Evolutionary conservation across 352 stramenopile genomes (phyloP).

Genomic region (Globisporangium cylindrosporum): DNA sequence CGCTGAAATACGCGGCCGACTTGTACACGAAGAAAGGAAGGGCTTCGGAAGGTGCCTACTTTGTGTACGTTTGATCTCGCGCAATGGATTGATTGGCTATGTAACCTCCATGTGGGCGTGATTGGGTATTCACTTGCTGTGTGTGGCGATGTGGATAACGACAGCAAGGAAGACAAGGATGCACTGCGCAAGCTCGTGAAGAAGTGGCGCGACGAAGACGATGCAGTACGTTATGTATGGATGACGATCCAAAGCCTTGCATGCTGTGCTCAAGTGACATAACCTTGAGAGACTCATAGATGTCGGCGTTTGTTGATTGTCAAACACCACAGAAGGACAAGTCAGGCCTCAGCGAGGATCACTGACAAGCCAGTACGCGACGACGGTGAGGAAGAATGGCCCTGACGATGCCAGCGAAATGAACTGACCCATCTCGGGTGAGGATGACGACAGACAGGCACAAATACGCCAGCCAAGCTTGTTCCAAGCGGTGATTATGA

Average conservation of each 20-base stretch:
- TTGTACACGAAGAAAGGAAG: constrained; percentile 8
- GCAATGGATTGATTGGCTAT: not conserved
- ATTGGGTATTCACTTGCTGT: not conserved
- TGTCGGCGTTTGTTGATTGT: not conserved
- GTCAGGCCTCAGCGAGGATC: not conserved
- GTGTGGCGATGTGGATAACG: not conserved
- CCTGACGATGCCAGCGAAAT: no score
- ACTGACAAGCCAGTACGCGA: not conserved
- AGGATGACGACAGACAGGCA: not conserved
- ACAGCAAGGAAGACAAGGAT: not conserved
- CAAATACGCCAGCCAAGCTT: no score
- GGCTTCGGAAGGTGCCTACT: not conserved
- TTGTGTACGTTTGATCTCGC: not conserved
- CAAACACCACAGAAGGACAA: not conserved
- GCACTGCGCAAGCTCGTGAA: constrained; percentile 7
- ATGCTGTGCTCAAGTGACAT: not conserved
- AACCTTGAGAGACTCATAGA: not conserved
- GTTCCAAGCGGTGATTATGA: not conserved
- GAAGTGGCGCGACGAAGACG: not conserved
- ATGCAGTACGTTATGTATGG: not conserved
- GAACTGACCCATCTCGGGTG: no score
- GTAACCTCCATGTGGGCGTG: not conserved
- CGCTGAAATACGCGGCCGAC: not conserved
- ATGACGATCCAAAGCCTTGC: not conserved
- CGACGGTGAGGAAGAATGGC: not conserved